Conservation (phyloP, 2,329 filamentous ascomycete genomes). For the Ascomycota sp. region DNA sequence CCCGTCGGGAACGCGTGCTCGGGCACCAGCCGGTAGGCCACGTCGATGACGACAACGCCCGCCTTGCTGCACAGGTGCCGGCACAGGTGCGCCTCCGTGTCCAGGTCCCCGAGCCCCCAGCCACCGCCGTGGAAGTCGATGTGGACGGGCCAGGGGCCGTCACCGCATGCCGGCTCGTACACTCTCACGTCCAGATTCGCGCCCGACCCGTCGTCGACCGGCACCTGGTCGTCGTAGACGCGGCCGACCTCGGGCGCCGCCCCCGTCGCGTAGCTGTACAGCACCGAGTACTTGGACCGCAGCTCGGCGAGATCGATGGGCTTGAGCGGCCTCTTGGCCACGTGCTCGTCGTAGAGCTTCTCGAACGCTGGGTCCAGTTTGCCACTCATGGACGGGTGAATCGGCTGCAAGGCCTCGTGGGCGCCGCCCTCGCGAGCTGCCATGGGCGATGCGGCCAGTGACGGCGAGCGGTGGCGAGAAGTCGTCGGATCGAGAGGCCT, state of each 20-base stretch:
- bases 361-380: slow-evolving; percentile 23
- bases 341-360: slow-evolving; percentile 23
- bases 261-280: slow-evolving; percentile 22
- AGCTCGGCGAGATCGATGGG: slow-evolving; percentile 18
- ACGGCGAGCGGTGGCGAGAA: no score
- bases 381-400: slow-evolving; percentile 22
- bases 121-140: slow-evolving; percentile 27
- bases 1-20: slow-evolving; percentile 25
- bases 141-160: slow-evolving; percentile 22
- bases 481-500: no score
- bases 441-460: not conserved
- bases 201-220: slow-evolving; percentile 10
- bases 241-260: slow-evolving; percentile 18
- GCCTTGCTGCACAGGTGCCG: slow-evolving; percentile 21
- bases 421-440: slow-evolving; percentile 1
- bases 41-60: slow-evolving; percentile 23
- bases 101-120: slow-evolving; percentile 26
- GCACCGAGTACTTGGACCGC: slow-evolving; percentile 18
- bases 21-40: slow-evolving; percentile 28
- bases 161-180: slow-evolving; percentile 17
- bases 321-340: slow-evolving; percentile 16
- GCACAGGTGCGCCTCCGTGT: slow-evolving; percentile 26
- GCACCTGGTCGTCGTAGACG: slow-evolving; percentile 16
- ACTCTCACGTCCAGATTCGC: slow-evolving; percentile 14
- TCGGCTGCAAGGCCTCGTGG: slow-evolving; percentile 24